These are phyloP conservation scores for Purshia tridentata DNA, from an alignment of 306 rosid genomes.

Conservation along the genomic window DNA sequence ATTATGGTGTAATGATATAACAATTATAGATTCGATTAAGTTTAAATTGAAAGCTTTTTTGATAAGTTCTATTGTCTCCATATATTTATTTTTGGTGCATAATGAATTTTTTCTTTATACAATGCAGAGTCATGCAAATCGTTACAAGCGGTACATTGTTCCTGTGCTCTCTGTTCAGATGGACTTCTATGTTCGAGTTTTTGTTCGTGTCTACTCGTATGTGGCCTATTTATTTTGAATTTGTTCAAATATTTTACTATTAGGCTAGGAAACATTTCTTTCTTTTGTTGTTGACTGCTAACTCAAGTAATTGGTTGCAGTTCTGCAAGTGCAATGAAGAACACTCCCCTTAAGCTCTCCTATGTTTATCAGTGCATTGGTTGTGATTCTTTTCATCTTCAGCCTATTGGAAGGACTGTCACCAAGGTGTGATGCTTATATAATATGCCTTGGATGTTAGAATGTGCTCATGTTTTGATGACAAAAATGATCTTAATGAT, in stretches of 20 bases:
- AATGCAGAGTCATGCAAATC: slow-evolving; percentile 94
- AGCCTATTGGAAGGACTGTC: slow-evolving; percentile 75
- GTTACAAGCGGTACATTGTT: slow-evolving; percentile 95
- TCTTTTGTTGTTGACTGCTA: slow-evolving; percentile 23
- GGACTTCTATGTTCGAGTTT: slow-evolving; percentile 92
- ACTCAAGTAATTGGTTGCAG: slow-evolving; percentile 53
- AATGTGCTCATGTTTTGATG: neutral
- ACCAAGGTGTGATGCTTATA: slow-evolving; percentile 63
- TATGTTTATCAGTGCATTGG: slow-evolving; percentile 97
- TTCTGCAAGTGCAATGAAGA: slow-evolving; percentile 94
- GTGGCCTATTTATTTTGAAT: slow-evolving; percentile 26
- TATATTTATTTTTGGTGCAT: neutral
- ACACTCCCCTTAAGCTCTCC: slow-evolving; percentile 91
- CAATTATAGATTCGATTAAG: neutral
- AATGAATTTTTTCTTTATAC: slow-evolving; percentile 18
- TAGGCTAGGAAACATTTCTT: slow-evolving; percentile 5
- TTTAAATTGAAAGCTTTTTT: neutral
- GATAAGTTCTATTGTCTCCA: neutral
- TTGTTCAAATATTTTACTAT: neutral
- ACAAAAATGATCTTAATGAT: neutral
- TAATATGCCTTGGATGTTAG: slow-evolving; percentile 15
- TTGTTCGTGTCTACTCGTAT: slow-evolving; percentile 83
- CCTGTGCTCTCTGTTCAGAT: slow-evolving; percentile 93
- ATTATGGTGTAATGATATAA: neutral
- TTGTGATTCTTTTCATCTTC: slow-evolving; percentile 96